phyloP scores from a whole-genome alignment of 2,329 filamentous ascomycete species.

The Leptographium radiaticola region DNA sequence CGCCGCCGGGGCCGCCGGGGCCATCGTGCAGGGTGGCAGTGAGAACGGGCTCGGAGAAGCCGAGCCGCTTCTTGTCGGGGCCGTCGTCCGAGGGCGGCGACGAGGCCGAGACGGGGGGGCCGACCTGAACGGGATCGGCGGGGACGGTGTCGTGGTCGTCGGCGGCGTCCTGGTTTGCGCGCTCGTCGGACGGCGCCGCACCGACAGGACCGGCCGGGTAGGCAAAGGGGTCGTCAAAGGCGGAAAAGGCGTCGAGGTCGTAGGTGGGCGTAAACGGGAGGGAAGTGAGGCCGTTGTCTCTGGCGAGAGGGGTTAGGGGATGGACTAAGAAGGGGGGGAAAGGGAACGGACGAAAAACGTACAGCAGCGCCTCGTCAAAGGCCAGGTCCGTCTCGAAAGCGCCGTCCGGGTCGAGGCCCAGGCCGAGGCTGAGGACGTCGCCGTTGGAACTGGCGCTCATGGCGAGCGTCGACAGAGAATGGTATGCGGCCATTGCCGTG shows the following conservation, averaged over 20 bases:
- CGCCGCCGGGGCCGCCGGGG: constrained; percentile 45
- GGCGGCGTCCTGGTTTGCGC: constrained; percentile 7
- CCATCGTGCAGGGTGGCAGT: constrained; percentile 54
- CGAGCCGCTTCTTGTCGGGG: constrained; percentile 58
- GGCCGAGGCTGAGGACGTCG: constrained; percentile 32
- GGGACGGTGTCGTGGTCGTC: no score
- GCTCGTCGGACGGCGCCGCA: constrained; percentile 10
- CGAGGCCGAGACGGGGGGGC: constrained; percentile 23
- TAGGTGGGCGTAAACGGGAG: constrained; percentile 45
- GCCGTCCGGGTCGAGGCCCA: constrained; percentile 25
- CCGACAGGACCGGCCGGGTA: constrained; percentile 24
- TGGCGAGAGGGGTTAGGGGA: constrained; percentile 15
- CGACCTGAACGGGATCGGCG: not conserved
- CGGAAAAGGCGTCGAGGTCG: constrained; percentile 48
- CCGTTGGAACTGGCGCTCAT: constrained; percentile 26
- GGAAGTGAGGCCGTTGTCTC: constrained; percentile 27
- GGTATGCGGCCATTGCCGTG: constrained; percentile 39
- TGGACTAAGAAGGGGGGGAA: not conserved
- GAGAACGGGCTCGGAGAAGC: constrained; percentile 53
- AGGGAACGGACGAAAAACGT: constrained; percentile 15
- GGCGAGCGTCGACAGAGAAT: constrained; percentile 39
- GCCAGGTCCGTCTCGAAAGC: constrained; percentile 35
- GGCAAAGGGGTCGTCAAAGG: constrained; percentile 54
- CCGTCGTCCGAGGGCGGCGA: constrained; percentile 33
- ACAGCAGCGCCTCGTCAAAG: constrained; percentile 47